A percentile compares a stretch with the other conserved stretches of the same genome.
phyloP scores from a whole-genome alignment of 2,329 filamentous ascomycete genomes.

The Xylariaceae sp. region DNA sequence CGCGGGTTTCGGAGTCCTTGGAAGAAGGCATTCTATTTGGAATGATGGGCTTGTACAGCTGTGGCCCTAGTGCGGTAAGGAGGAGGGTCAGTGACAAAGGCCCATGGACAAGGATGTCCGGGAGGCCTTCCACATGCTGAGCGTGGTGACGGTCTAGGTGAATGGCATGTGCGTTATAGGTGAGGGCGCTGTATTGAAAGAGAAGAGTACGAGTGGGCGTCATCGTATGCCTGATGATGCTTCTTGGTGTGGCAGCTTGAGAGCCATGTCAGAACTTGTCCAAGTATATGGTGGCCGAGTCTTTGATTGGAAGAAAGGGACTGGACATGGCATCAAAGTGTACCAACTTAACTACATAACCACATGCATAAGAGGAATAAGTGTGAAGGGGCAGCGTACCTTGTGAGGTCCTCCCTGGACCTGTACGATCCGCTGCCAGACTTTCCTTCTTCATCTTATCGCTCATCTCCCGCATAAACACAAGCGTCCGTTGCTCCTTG shows the following conservation, averaged over 20 bases:
- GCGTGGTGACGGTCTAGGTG: conserved; percentile 76
- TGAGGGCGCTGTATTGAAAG: conserved; percentile 86
- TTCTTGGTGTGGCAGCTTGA: too few relatives aligned
- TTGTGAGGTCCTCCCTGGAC: neutral
- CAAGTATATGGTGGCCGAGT: too few relatives aligned
- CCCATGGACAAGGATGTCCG: conserved; percentile 77
- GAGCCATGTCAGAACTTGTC: too few relatives aligned
- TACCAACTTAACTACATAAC: too few relatives aligned
- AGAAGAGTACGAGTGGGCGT: conserved; percentile 67
- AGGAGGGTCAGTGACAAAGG: conserved; percentile 76
- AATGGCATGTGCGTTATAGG: conserved; percentile 88
- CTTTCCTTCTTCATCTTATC: conserved; percentile 11
- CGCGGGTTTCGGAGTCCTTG: too few relatives aligned
- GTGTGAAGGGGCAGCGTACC: neutral
- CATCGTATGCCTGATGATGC: conserved; percentile 44
- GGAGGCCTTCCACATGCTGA: conserved; percentile 67
- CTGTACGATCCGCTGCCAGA: neutral
- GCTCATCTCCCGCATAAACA: conserved; percentile 41
- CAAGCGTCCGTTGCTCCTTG: conserved; percentile 45
- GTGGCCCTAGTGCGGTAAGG: conserved; percentile 58
- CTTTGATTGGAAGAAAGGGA: too few relatives aligned
- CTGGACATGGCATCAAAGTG: too few relatives aligned
- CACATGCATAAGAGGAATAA: too few relatives aligned
- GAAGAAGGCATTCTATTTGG: too few relatives aligned
- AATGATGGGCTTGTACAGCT: conserved; percentile 31